phyloP scores from a whole-genome alignment of 768 basidiomycete genomes.

The Lanmaoa pseudosensibilis region DNA sequence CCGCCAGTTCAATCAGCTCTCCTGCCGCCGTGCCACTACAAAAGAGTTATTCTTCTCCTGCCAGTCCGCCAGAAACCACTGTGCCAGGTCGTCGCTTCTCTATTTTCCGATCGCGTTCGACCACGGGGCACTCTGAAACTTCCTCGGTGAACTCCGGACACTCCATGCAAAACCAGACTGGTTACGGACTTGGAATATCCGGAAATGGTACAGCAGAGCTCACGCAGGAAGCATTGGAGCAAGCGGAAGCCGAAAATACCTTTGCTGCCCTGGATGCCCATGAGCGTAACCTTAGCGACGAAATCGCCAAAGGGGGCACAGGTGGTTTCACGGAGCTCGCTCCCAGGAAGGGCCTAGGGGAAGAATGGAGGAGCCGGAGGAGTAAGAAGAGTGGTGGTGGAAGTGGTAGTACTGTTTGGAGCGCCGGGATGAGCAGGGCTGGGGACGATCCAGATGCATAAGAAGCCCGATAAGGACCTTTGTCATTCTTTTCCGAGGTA shows the following conservation, averaged over 20 bases:
- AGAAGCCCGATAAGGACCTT: background rate
- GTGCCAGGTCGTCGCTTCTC: slow-evolving; percentile 57
- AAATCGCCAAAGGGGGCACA: slow-evolving; percentile 70
- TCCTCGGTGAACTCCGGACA: slow-evolving; percentile 49
- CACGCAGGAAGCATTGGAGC: slow-evolving; percentile 75
- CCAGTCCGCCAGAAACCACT: slow-evolving; percentile 27
- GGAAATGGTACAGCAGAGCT: slow-evolving; percentile 42
- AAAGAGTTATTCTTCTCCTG: slow-evolving; percentile 43
- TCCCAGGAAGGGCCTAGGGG: slow-evolving; percentile 41
- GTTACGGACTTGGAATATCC: slow-evolving; percentile 31
- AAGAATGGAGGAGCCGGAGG: slow-evolving; percentile 58
- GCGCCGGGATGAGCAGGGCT: slow-evolving; percentile 74
- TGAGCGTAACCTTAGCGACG: slow-evolving; percentile 68
- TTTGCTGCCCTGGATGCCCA: slow-evolving; percentile 79
- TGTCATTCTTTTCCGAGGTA: slow-evolving; percentile 4
- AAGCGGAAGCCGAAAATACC: slow-evolving; percentile 73
- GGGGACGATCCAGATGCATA: slow-evolving; percentile 46
- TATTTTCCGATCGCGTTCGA: slow-evolving; percentile 62
- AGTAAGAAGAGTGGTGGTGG: slow-evolving; percentile 53
- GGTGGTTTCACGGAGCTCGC: slow-evolving; percentile 81
- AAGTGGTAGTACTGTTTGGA: slow-evolving; percentile 82
- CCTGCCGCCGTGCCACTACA: slow-evolving; percentile 38
- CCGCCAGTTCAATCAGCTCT: slow-evolving; percentile 25
- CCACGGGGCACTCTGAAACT: slow-evolving; percentile 43
- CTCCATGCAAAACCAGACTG: slow-evolving; percentile 37